These are phyloP conservation scores for Arthrinium phaeospermum DNA, from an alignment of 2,329 filamentous ascomycete species.

Conservation along the genomic window DNA sequence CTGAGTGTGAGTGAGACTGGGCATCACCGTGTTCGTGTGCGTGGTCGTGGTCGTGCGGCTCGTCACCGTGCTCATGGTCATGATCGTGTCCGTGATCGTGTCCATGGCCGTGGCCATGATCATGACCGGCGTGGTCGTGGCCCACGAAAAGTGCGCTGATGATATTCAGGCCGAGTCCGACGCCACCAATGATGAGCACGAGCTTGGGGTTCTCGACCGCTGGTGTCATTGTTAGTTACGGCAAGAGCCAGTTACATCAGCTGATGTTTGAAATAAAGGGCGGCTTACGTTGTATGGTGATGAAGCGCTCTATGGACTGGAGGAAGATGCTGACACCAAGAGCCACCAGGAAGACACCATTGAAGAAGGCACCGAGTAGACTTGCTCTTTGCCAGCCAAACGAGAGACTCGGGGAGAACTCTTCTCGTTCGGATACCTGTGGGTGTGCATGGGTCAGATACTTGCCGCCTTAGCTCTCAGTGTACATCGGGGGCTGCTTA, in stretches of 20 bases:
- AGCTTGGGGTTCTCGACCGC: conserved; percentile 68
- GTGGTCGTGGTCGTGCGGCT: neutral
- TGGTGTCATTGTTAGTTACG: conserved; percentile 35
- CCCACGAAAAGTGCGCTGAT: conserved; percentile 66
- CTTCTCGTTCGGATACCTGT: conserved; percentile 61
- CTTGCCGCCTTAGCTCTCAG: neutral
- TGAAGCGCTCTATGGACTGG: conserved; percentile 75
- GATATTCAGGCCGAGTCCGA: conserved; percentile 71
- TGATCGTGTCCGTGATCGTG: neutral
- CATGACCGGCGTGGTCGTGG: neutral
- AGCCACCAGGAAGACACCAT: conserved; percentile 75
- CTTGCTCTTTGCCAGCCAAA: conserved; percentile 80
- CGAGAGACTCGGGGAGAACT: conserved; percentile 64
- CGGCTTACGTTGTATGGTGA: conserved; percentile 57
- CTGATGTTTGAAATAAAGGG: too few relatives aligned
- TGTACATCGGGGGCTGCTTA: conserved; percentile 36
- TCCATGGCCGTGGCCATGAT: neutral
- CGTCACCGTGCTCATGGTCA: neutral
- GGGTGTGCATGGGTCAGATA: neutral
- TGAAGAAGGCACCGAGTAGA: conserved; percentile 81
- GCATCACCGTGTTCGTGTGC: neutral
- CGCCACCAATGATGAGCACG: conserved; percentile 71
- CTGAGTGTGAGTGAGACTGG: neutral
- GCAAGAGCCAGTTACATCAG: neutral
- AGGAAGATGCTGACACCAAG: conserved; percentile 75